Evolutionary conservation across 2,329 filamentous ascomycete species (phyloP).

Genomic region (Xylariaceae sp.): DNA sequence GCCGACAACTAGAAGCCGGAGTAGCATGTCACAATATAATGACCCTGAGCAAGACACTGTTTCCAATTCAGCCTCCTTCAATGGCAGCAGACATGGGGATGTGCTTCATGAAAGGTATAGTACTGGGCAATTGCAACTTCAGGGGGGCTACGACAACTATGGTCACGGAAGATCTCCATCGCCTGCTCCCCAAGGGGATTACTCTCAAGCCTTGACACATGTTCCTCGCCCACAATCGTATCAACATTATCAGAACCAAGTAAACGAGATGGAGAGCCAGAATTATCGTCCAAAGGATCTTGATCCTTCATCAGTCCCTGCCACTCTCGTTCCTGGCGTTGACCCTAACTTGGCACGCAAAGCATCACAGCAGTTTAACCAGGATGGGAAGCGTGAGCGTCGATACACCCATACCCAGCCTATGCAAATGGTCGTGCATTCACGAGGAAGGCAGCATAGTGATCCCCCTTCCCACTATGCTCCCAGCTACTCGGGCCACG

Average conservation of each 20-base stretch:
- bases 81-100: constrained; percentile 36
- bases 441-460: constrained; percentile 38
- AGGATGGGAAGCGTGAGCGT: constrained; percentile 46
- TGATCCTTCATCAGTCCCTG: constrained; percentile 45
- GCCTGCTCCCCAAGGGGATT: constrained; percentile 33
- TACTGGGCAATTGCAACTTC: constrained; percentile 24
- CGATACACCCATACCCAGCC: constrained; percentile 43
- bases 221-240: constrained; percentile 25
- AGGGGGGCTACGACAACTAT: constrained; percentile 29
- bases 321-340: constrained; percentile 56
- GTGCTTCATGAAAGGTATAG: constrained; percentile 31
- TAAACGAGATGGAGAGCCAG: constrained; percentile 35
- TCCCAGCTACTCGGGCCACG: constrained; percentile 24
- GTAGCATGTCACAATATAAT: constrained; percentile 32
- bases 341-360: constrained; percentile 53
- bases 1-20: constrained; percentile 25
- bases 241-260: constrained; percentile 29
- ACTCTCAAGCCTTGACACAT: constrained; percentile 30
- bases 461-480: constrained; percentile 30
- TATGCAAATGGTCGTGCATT: constrained; percentile 35
- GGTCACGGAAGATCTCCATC: constrained; percentile 31
- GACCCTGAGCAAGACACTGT: constrained; percentile 38
- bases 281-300: constrained; percentile 35
- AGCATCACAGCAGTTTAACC: constrained; percentile 52
- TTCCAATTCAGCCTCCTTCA: constrained; percentile 42